Percentiles rank a stretch among this genome's conserved stretches.
Evolutionary conservation across 257 asterid species (phyloP).

Genomic region (Nemophila menziesii): DNA sequence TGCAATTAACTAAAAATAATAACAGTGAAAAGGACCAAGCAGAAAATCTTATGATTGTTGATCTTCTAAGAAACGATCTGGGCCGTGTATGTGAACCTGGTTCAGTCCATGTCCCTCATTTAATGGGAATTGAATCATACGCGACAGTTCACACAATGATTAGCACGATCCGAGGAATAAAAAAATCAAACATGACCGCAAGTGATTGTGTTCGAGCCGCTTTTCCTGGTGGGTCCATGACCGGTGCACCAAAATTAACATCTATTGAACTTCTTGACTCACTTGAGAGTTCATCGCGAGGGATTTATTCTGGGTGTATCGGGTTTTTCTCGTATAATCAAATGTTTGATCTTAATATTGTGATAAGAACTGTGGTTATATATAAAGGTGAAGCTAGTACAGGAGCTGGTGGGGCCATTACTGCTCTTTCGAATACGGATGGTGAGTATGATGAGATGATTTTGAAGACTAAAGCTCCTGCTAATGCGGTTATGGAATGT

Average conservation of each 20-base stretch:
- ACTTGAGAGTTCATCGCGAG: constrained; percentile 71
- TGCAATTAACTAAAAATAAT: background rate
- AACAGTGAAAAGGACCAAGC: constrained; percentile 98
- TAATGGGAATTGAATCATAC: constrained; percentile 91
- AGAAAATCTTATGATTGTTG: constrained; percentile 94
- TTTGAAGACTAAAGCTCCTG: constrained; percentile 78
- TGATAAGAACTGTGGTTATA: constrained; percentile 62
- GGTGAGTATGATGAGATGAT: constrained; percentile 93
- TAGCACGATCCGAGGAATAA: constrained; percentile 72
- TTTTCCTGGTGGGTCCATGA: constrained; percentile 98
- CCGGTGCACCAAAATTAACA: constrained; percentile 96
- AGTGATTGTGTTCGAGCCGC: constrained; percentile 80
- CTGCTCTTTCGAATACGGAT: constrained; percentile 63
- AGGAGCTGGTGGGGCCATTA: constrained; percentile 97
- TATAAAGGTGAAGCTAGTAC: constrained; percentile 67
- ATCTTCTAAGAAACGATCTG: constrained; percentile 84
- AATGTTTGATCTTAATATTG: constrained; percentile 87
- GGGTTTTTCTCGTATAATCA: constrained; percentile 86
- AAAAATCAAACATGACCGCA: constrained; percentile 41
- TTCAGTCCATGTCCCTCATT: constrained; percentile 80
- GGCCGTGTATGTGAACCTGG: constrained; percentile 99
- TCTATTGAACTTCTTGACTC: constrained; percentile 90
- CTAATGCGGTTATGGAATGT: constrained; percentile 43
- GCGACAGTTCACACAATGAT: constrained; percentile 98
- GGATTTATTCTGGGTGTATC: constrained; percentile 89